These are phyloP conservation scores for Macadamia tetraphylla DNA, from an alignment of 164 flowering plant genomes.

Conservation along the genomic window DNA sequence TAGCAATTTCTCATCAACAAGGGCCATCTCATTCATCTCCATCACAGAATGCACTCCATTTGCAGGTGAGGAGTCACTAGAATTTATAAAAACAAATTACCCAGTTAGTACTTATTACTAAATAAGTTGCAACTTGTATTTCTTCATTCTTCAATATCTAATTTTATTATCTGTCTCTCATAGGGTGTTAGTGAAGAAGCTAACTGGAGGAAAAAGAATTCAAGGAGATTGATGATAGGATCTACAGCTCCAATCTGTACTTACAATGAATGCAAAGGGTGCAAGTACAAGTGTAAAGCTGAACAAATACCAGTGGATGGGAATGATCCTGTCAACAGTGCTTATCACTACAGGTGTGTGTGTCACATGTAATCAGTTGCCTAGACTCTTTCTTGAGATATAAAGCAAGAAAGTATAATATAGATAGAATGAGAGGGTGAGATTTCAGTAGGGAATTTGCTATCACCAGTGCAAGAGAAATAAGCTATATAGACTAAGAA, in stretches of 20 bases:
- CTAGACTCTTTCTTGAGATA: not conserved
- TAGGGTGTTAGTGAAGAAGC: constrained; percentile 5
- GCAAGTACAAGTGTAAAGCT: constrained; percentile 78
- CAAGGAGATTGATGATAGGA: constrained; percentile 74
- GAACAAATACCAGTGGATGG: constrained; percentile 93
- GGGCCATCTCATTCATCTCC: constrained; percentile 3
- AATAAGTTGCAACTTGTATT: not conserved
- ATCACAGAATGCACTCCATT: not conserved
- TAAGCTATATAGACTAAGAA: not conserved
- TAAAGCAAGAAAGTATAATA: not conserved
- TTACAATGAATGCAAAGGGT: constrained; percentile 91
- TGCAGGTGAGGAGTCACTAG: constrained; percentile 17
- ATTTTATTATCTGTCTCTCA: not conserved
- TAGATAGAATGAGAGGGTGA: constrained; percentile 1
- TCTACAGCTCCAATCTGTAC: constrained; percentile 90
- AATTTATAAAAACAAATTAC: not conserved
- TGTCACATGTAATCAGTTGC: constrained; percentile 52
- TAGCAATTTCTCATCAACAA: constrained; percentile 2
- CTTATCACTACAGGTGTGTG: constrained; percentile 89
- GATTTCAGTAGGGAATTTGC: not conserved
- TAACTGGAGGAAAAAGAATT: constrained; percentile 13
- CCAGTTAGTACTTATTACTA: no score
- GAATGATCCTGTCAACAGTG: constrained; percentile 84
- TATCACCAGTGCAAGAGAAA: not conserved
- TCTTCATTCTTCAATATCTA: not conserved